Evolutionary conservation across 2,329 filamentous ascomycete genomes (phyloP).

Genomic region (Pseudocercospora macadamiae): DNA sequence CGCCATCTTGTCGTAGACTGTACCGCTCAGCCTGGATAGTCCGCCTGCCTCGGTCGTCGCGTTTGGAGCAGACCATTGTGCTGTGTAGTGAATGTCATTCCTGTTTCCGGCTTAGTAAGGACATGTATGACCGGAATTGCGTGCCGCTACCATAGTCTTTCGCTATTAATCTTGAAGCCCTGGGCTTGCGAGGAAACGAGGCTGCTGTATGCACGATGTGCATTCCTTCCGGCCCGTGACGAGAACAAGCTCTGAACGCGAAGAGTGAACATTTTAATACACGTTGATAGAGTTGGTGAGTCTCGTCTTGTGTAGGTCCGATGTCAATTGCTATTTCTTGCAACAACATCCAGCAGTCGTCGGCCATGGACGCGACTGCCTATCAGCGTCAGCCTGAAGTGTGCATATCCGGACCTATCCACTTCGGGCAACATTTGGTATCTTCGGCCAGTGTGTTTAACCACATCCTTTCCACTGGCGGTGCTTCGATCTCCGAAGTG

Average conservation of each 20-base stretch:
- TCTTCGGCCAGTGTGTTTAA: background rate
- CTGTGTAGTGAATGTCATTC: conserved; percentile 5
- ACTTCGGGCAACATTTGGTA: background rate
- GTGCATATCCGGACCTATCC: background rate
- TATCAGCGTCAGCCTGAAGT: background rate
- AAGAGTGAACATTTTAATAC: background rate
- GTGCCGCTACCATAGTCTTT: conserved; percentile 22
- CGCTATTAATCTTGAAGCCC: conserved; percentile 18
- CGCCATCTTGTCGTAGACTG: conserved; percentile 29
- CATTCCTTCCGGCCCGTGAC: background rate
- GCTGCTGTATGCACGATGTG: background rate
- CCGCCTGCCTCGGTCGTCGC: conserved; percentile 4
- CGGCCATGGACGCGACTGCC: background rate
- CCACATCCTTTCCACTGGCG: too few species aligned
- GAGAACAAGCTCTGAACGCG: background rate
- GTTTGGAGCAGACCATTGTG: conserved; percentile 8
- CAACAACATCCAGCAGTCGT: too few species aligned
- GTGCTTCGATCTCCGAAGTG: too few species aligned
- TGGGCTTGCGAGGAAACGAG: conserved; percentile 10
- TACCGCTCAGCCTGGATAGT: conserved; percentile 19
- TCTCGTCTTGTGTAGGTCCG: too few species aligned
- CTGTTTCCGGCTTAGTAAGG: background rate
- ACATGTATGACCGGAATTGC: background rate
- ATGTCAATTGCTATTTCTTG: too few species aligned
- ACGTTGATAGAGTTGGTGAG: background rate